These are phyloP conservation scores for Alnus rubra DNA, from an alignment of 306 rosid genomes.

Conservation along the genomic window DNA sequence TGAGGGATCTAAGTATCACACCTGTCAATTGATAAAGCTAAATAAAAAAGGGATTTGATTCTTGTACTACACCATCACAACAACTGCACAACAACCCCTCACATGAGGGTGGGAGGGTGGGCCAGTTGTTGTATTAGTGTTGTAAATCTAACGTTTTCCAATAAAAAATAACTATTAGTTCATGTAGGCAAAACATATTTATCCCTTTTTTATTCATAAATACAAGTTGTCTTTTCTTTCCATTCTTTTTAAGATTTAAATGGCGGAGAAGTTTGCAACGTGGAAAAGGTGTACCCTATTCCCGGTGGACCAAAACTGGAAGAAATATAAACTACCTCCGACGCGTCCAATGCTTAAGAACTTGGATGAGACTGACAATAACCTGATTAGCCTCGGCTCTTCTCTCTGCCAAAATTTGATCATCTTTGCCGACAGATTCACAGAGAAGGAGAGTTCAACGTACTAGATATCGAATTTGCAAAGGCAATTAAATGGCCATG, in stretches of 20 bases:
- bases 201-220: neutral
- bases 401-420: neutral
- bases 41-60: no score
- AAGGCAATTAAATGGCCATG: constrained; percentile 24
- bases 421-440: neutral
- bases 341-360: neutral
- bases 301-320: neutral
- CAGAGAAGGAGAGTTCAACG: neutral
- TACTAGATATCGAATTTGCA: neutral
- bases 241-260: neutral
- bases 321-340: neutral
- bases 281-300: neutral
- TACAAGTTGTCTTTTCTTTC: neutral
- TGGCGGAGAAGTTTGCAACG: constrained; percentile 20
- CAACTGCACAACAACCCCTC: no score
- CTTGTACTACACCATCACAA: no score
- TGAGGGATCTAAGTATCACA: no score
- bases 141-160: no score
- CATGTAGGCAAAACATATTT: no score
- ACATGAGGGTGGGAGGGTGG: no score
- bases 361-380: neutral
- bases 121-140: no score
- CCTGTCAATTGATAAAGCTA: no score
- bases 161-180: no score
- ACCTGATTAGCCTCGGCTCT: neutral